Evolutionary conservation across 106 monocot species (phyloP).

Genomic region (Dioscorea zingiberensis): DNA sequence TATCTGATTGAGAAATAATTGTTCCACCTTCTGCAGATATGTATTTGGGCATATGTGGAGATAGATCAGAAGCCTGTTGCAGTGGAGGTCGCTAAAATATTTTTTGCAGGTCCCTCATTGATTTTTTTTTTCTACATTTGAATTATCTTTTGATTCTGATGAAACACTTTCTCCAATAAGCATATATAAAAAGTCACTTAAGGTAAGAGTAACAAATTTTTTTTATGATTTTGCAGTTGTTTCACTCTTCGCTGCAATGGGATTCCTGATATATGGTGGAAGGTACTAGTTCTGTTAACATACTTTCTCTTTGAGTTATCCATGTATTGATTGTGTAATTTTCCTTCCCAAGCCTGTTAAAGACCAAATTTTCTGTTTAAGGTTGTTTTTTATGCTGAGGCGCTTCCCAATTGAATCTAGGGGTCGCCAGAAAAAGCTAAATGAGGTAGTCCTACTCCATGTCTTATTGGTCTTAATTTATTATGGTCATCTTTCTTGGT

Average conservation of each 20-base stretch:
- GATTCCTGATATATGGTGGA: slow-evolving; percentile 89
- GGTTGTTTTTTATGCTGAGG: slow-evolving; percentile 67
- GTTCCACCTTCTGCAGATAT: slow-evolving; percentile 28
- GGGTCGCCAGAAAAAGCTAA: slow-evolving; percentile 61
- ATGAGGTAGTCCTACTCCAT: too few species aligned
- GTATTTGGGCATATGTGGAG: slow-evolving; percentile 50
- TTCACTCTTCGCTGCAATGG: slow-evolving; percentile 71
- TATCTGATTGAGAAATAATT: not conserved
- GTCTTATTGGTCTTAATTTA: too few species aligned
- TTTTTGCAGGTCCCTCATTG: slow-evolving; percentile 47
- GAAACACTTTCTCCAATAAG: too few species aligned
- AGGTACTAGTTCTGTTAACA: slow-evolving; percentile 29
- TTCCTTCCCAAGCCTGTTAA: too few species aligned
- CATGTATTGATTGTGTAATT: too few species aligned
- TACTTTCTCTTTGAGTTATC: too few species aligned
- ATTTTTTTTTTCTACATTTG: too few species aligned
- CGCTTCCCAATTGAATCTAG: slow-evolving; percentile 66
- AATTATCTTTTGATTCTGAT: too few species aligned
- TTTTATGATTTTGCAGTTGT: slow-evolving; percentile 45
- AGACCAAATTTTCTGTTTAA: slow-evolving; percentile 9
- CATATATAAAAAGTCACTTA: too few species aligned
- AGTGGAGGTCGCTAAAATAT: slow-evolving; percentile 42
- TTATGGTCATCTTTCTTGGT: not conserved
- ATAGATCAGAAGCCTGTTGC: slow-evolving; percentile 27
- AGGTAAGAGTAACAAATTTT: too few species aligned